A percentile compares a stretch with the other conserved stretches of the same genome.
These are phyloP conservation scores for Boletus reticulatus DNA, from an alignment of 768 basidiomycete species.

Conservation along the genomic window DNA sequence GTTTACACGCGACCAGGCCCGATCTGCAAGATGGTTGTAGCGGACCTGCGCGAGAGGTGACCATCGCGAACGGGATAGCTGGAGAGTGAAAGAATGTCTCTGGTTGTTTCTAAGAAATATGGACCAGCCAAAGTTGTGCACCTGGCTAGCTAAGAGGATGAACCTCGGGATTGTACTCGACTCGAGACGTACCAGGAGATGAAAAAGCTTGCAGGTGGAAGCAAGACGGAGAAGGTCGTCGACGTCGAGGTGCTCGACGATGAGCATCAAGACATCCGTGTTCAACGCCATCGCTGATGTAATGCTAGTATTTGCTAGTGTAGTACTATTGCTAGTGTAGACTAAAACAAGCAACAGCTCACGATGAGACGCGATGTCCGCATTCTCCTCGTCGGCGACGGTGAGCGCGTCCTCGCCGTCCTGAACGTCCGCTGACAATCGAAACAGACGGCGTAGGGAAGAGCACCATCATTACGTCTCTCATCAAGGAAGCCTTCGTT, in stretches of 20 bases:
- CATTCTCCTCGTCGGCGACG: conserved; percentile 92
- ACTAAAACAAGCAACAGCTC: conserved; percentile 8
- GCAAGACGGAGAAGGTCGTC: conserved; percentile 39
- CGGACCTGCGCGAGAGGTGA: conserved; percentile 40
- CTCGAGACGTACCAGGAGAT: conserved; percentile 38
- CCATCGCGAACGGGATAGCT: conserved; percentile 44
- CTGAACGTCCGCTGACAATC: neutral
- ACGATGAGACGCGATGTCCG: conserved; percentile 89
- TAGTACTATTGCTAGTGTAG: no score
- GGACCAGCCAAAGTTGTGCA: conserved; percentile 62
- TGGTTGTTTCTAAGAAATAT: conserved; percentile 48
- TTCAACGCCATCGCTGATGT: conserved; percentile 39
- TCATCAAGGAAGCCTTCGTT: conserved; percentile 95
- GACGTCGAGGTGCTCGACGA: conserved; percentile 45
- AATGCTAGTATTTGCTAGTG: conserved; percentile 3
- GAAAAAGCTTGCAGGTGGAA: conserved; percentile 27
- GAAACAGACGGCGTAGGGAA: conserved; percentile 93
- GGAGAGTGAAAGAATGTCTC: conserved; percentile 53
- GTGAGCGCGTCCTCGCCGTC: conserved; percentile 42
- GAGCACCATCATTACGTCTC: conserved; percentile 93
- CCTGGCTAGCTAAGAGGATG: conserved; percentile 35
- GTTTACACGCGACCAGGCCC: conserved; percentile 45
- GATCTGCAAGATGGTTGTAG: conserved; percentile 53
- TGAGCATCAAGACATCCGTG: conserved; percentile 52
- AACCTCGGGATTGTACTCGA: neutral